phyloP scores from a whole-genome alignment of 2,329 filamentous ascomycete genomes.

The Apiospora rasikravindrae region DNA sequence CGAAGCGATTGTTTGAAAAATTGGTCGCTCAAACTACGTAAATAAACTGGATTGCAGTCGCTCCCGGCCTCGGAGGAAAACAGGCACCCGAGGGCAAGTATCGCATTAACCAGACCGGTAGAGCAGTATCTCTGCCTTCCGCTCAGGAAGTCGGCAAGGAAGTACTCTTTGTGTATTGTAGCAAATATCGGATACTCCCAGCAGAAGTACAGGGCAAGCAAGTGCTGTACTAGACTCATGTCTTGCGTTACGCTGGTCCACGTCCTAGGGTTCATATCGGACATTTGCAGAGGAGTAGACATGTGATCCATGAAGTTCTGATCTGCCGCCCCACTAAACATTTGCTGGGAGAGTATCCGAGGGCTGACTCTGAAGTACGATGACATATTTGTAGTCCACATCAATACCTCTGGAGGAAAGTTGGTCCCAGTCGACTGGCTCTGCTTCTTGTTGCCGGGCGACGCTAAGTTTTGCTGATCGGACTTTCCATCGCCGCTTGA shows the following conservation, averaged over 20 bases:
- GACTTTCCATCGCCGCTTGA: too few relatives aligned
- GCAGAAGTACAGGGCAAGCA: conserved; percentile 70
- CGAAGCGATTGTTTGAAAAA: conserved; percentile 74
- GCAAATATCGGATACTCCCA: conserved; percentile 80
- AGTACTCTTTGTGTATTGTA: conserved; percentile 73
- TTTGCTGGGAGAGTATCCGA: conserved; percentile 53
- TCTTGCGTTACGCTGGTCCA: conserved; percentile 70
- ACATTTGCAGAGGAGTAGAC: conserved; percentile 51
- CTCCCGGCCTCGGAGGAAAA: conserved; percentile 71
- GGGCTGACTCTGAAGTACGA: conserved; percentile 53
- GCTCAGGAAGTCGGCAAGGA: conserved; percentile 67
- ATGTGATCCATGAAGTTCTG: conserved; percentile 54
- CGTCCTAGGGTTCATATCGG: conserved; percentile 48
- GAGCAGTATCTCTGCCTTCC: conserved; percentile 72
- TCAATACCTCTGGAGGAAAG: conserved; percentile 41
- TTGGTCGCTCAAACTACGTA: conserved; percentile 71
- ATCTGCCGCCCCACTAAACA: conserved; percentile 35
- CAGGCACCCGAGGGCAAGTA: conserved; percentile 70
- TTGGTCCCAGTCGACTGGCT: too few relatives aligned
- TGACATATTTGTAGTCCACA: conserved; percentile 49
- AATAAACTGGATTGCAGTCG: conserved; percentile 63
- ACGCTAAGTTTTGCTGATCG: too few relatives aligned
- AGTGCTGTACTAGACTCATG: conserved; percentile 62
- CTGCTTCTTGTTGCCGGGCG: too few relatives aligned
- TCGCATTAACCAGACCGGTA: conserved; percentile 68